phyloP scores from a whole-genome alignment of 2,329 filamentous ascomycete genomes.

The Microsporum canis region DNA sequence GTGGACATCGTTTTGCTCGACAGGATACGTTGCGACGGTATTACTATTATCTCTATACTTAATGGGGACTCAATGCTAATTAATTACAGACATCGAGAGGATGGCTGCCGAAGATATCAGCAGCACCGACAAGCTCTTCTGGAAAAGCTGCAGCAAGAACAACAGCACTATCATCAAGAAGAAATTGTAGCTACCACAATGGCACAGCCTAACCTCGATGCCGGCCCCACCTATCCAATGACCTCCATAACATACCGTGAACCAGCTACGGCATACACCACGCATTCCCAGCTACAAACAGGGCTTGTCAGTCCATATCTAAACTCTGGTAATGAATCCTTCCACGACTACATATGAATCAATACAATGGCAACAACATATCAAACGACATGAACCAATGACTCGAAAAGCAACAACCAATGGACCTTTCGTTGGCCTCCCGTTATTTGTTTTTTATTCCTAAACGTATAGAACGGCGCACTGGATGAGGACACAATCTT shows the following conservation, averaged over 20 bases:
- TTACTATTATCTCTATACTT: slow-evolving; percentile 7
- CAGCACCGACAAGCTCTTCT: slow-evolving; percentile 2
- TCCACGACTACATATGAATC: background rate
- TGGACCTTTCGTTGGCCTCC: background rate
- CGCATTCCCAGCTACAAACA: background rate
- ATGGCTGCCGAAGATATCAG: slow-evolving; percentile 14
- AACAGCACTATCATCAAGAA: background rate
- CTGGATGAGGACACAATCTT: background rate
- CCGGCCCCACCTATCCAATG: background rate
- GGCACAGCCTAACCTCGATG: background rate
- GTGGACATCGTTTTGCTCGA: slow-evolving; percentile 59
- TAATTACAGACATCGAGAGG: slow-evolving; percentile 13
- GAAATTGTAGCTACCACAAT: background rate
- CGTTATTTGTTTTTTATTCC: background rate
- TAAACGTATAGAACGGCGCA: slow-evolving; percentile 1
- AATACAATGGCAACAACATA: background rate
- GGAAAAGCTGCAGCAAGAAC: background rate
- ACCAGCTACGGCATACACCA: background rate
- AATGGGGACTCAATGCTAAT: background rate
- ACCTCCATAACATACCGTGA: background rate
- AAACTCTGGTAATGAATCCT: background rate
- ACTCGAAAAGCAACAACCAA: background rate
- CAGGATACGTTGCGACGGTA: slow-evolving; percentile 76
- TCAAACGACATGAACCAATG: background rate
- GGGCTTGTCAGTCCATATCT: background rate